Conservation (phyloP, 257 asterid genomes). For the Cordia subcordata region DNA sequence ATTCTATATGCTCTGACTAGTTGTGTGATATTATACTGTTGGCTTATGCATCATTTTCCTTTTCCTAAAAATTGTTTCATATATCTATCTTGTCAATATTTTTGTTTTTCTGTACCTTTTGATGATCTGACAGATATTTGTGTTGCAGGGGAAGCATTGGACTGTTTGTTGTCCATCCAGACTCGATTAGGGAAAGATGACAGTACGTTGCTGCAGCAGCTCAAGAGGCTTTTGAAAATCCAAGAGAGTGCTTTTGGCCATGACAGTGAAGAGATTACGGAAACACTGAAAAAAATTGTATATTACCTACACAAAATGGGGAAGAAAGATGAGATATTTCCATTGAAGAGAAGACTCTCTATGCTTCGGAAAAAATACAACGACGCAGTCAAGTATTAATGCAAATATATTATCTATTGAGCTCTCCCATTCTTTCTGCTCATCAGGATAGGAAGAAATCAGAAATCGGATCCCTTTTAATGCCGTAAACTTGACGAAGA, state of each 20-base stretch:
- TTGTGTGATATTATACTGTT: too few relatives aligned
- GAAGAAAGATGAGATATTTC: constrained; percentile 59
- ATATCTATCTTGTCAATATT: too few relatives aligned
- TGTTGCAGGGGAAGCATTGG: constrained; percentile 87
- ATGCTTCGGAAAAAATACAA: constrained; percentile 50
- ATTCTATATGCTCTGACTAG: too few relatives aligned
- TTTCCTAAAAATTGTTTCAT: background rate
- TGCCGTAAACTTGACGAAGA: too few relatives aligned
- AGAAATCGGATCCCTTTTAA: background rate
- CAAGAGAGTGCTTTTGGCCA: constrained; percentile 73
- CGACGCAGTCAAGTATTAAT: constrained; percentile 36
- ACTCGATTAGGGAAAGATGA: constrained; percentile 57
- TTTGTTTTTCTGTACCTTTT: constrained; percentile 10
- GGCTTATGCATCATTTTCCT: background rate
- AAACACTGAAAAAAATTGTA: constrained; percentile 65
- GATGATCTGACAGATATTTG: background rate
- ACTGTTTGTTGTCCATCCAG: constrained; percentile 81
- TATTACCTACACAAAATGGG: constrained; percentile 66
- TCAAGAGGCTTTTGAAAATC: constrained; percentile 69
- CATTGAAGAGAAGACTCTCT: constrained; percentile 62
- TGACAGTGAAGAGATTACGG: constrained; percentile 70
- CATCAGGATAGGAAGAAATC: too few relatives aligned
- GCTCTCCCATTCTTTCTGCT: too few relatives aligned
- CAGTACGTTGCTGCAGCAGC: constrained; percentile 48
- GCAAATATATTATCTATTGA: background rate